Evolutionary conservation across 163 green algal genomes (phyloP).

Genomic region (Coccomyxa subellipsoidea): DNA sequence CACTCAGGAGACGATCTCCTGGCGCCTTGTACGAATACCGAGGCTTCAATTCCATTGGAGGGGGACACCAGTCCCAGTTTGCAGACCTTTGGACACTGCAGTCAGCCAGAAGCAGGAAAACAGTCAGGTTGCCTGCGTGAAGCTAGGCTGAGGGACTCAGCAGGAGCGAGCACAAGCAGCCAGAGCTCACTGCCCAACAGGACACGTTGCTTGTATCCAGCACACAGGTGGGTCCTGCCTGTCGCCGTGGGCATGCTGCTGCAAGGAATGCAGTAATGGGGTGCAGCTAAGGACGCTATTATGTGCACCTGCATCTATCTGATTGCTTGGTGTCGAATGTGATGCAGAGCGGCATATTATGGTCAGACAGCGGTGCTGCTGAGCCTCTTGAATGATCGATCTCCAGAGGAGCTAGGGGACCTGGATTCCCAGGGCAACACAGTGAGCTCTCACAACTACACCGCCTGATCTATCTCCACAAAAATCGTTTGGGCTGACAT

Average conservation of each 20-base stretch:
- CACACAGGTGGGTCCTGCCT: neutral
- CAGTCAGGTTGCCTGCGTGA: neutral
- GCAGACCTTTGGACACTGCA: neutral
- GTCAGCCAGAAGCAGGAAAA: neutral
- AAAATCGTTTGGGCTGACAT: too few relatives aligned
- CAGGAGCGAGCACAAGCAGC: neutral
- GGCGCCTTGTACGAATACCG: too few relatives aligned
- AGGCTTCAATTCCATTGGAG: too few relatives aligned
- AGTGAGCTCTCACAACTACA: conserved; percentile 25
- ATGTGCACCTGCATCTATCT: too few relatives aligned
- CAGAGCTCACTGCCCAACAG: neutral
- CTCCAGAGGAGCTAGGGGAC: conserved; percentile 18
- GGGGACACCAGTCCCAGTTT: too few relatives aligned
- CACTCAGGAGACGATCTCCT: too few relatives aligned
- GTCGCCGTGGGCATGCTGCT: too few relatives aligned
- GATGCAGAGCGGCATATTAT: conserved; percentile 41
- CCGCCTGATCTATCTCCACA: too few relatives aligned
- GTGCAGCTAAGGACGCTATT: too few relatives aligned
- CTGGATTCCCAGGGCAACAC: conserved; percentile 57
- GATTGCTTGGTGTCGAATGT: neutral
- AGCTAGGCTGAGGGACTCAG: neutral
- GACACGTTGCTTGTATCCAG: neutral
- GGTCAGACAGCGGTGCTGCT: conserved; percentile 27
- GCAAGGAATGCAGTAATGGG: neutral
- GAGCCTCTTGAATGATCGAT: conserved; percentile 8